A percentile compares a stretch with the other conserved stretches of the same genome.
phyloP scores from a whole-genome alignment of 345 rosid species.

The Salix koriyanagi region DNA sequence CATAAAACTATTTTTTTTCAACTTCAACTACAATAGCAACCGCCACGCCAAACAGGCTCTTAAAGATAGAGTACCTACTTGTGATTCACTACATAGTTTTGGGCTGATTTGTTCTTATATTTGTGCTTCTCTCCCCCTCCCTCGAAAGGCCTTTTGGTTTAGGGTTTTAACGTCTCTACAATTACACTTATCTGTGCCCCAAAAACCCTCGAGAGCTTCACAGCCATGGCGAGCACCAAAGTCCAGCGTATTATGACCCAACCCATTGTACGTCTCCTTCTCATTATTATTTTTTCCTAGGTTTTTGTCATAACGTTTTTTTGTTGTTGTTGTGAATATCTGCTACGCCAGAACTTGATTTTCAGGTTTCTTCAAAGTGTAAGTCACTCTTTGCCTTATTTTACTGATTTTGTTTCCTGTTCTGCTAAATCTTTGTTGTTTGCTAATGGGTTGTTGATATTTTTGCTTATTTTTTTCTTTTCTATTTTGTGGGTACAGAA shows the following conservation, averaged over 20 bases:
- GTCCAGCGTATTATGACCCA: constrained; percentile 85
- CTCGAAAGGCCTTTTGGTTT: neutral
- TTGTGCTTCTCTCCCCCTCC: no score
- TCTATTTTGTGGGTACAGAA: constrained; percentile 40
- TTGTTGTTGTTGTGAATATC: neutral
- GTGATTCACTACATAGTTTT: no score
- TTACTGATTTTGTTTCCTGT: neutral
- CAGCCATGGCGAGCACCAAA: constrained; percentile 80
- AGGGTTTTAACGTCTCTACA: neutral
- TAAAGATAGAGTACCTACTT: no score
- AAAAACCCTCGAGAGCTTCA: constrained; percentile 7
- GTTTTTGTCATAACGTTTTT: neutral
- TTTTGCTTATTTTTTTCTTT: neutral
- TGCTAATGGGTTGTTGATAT: neutral
- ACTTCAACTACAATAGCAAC: no score
- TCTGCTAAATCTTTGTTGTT: neutral
- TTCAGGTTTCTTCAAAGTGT: constrained; percentile 96
- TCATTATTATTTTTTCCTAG: neutral
- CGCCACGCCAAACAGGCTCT: no score
- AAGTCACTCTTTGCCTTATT: constrained; percentile 19
- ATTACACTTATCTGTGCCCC: neutral
- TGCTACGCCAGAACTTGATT: constrained; percentile 62
- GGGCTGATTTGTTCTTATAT: no score
- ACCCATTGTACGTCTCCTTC: constrained; percentile 47
- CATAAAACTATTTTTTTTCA: no score